These are phyloP conservation scores for Euptelea pleiosperma DNA, from an alignment of 164 flowering plant genomes.

Conservation along the genomic window DNA sequence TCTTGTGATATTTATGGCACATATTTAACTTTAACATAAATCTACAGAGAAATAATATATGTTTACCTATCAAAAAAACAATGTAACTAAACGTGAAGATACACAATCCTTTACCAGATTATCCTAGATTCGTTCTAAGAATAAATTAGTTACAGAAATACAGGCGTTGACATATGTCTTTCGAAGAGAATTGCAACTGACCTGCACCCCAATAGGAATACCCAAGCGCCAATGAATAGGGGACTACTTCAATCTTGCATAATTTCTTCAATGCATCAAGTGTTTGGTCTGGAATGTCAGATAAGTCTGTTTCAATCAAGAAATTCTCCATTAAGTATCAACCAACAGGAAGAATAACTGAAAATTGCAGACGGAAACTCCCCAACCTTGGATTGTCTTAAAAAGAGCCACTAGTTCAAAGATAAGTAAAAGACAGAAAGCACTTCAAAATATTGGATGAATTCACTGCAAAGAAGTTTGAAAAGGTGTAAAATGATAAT, in stretches of 20 bases:
- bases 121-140: not conserved
- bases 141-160: not conserved
- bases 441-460: too few species aligned
- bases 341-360: conserved; percentile 2
- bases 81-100: too few species aligned
- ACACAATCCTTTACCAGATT: not conserved
- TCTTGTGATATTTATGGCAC: too few species aligned
- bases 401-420: too few species aligned
- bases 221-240: conserved; percentile 80
- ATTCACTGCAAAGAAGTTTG: too few species aligned
- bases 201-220: conserved; percentile 98
- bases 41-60: too few species aligned
- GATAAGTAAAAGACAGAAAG: too few species aligned
- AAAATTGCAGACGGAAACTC: not conserved
- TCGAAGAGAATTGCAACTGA: conserved; percentile 20
- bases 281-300: conserved; percentile 65
- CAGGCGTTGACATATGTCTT: not conserved
- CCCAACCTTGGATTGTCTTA: too few species aligned
- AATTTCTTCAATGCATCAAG: conserved; percentile 58
- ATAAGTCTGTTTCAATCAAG: conserved; percentile 54
- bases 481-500: too few species aligned
- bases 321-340: conserved; percentile 5
- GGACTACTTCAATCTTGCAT: conserved; percentile 74
- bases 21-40: too few species aligned
- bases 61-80: too few species aligned